Evolutionary conservation across 495 filamentous ascomycete genomes (phyloP), one percentile per base, ranked within the genome.

Genomic region (Entonaema liquescens): DNA sequence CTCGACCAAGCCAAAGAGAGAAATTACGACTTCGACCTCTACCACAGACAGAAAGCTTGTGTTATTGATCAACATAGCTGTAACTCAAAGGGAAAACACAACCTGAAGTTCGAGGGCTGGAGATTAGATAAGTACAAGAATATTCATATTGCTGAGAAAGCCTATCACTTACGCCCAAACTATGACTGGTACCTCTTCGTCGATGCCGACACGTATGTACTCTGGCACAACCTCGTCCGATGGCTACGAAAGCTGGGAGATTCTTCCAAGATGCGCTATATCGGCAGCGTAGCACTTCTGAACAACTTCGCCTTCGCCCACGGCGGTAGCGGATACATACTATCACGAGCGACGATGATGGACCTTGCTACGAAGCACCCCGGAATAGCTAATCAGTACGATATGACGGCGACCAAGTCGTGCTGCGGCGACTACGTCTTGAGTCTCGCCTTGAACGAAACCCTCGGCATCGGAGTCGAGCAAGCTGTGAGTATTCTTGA

Each of bases 371-470:
- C 82, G 72, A 64, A 79, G 4, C 52, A 80, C 40, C 69, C 73
- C 11, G 78, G 79, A 11, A 71, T 88, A 44, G 85, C 74, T 0
- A 79, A 79, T 50, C 78, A 82, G 61, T 83, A 84, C 53, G 87
- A 92, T 72, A 69, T 76, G n/a, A 82, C 78, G 52, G 88, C 87
- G 0, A 80, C 83, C 59, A 65, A 69, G 8, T 84, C 88, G 55
- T 93, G 90, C 82, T 92, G 89, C 49, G 91, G 91, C 2, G 91
- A 93, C 74, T 85, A 87, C 62, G 81, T 92, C 4, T 79, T 93
- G 38, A 84, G 85, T 28, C 79, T 85, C 57, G 87, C 87, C 1
- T 74, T 93, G 49, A 79, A 82, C 28, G 86, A 90, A 52, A 82
- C 82, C 6, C 59, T 78, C 1, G 65, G 55, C 0, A 33, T 79